Conservation (phyloP, 495 filamentous ascomycete species). For the Chaetomidium leptoderma region DNA sequence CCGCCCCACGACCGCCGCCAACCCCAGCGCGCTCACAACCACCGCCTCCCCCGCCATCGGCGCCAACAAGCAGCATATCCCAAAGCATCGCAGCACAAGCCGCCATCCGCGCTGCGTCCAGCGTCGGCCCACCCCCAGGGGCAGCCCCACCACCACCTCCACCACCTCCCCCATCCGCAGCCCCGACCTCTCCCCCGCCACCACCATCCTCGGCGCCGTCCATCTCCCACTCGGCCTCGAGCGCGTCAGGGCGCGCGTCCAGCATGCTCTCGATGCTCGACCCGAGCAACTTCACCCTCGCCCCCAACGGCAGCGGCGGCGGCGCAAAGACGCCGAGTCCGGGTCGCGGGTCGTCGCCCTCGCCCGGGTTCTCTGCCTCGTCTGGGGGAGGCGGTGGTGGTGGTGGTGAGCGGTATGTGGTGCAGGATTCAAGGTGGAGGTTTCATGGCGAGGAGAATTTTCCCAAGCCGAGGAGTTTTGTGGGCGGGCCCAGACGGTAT, state of each 20-base stretch:
- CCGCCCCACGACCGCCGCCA: conserved; percentile 50
- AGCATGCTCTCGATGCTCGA: conserved; percentile 62
- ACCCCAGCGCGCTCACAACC: conserved; percentile 47
- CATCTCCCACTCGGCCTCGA: conserved; percentile 32
- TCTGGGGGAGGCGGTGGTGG: conserved; percentile 32
- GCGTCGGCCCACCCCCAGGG: conserved; percentile 38
- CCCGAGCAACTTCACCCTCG: conserved; percentile 72
- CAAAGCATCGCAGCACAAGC: conserved; percentile 49
- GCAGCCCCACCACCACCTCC: conserved; percentile 46
- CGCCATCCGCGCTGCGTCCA: conserved; percentile 46
- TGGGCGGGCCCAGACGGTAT: conserved; percentile 68
- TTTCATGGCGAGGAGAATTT: conserved; percentile 79
- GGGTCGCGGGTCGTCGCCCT: conserved; percentile 22
- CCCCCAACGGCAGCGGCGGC: conserved; percentile 42
- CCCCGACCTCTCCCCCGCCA: conserved; percentile 26
- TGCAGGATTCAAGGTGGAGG: conserved; percentile 81
- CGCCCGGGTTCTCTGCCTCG: conserved; percentile 22
- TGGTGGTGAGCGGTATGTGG: conserved; percentile 46
- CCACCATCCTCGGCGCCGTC: conserved; percentile 27
- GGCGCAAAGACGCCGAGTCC: conserved; percentile 41
- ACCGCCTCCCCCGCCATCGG: conserved; percentile 29
- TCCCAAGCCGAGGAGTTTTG: conserved; percentile 78
- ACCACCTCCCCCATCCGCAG: conserved; percentile 24
- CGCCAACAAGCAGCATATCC: conserved; percentile 26
- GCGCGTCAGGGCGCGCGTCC: conserved; percentile 31